Evolutionary conservation across 2,329 filamentous ascomycete genomes (phyloP).

Genomic region (Pseudocercospora eumusae): DNA sequence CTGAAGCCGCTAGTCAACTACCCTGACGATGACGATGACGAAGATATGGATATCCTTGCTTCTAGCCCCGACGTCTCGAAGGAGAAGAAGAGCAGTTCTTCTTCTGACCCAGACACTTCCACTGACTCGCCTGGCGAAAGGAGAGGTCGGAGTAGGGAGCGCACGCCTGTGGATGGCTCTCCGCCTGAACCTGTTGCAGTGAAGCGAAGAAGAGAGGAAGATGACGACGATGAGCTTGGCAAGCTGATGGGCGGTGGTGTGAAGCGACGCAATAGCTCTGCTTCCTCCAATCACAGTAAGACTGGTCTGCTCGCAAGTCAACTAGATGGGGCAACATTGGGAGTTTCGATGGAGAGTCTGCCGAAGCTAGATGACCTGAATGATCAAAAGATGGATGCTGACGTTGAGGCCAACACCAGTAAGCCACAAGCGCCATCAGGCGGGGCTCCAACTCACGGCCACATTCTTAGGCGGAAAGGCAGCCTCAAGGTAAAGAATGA

Average conservation of each 20-base stretch:
- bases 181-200: slow-evolving; percentile 57
- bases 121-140: slow-evolving; percentile 27
- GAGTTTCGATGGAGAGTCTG: slow-evolving; percentile 12
- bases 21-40: slow-evolving; percentile 81
- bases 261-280: slow-evolving; percentile 48
- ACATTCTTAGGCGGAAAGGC: slow-evolving; percentile 45
- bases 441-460: slow-evolving; percentile 9
- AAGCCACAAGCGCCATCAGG: not conserved
- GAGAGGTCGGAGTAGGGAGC: slow-evolving; percentile 26
- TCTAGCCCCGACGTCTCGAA: slow-evolving; percentile 51
- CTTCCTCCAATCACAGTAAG: slow-evolving; percentile 29
- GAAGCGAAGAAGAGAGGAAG: slow-evolving; percentile 87
- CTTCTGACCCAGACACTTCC: slow-evolving; percentile 29
- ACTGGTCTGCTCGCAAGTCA: slow-evolving; percentile 29
- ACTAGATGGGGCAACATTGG: slow-evolving; percentile 23
- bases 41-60: slow-evolving; percentile 55
- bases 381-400: slow-evolving; percentile 18
- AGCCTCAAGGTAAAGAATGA: slow-evolving; percentile 50
- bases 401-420: not conserved
- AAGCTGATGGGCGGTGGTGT: slow-evolving; percentile 63
- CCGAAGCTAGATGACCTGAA: slow-evolving; percentile 12
- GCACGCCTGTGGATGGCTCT: slow-evolving; percentile 36
- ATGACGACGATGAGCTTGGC: slow-evolving; percentile 78
- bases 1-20: slow-evolving; percentile 85
- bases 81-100: slow-evolving; percentile 34